Evolutionary conservation across 2,329 filamentous ascomycete genomes (phyloP).

Genomic region (Fusarium cicatricum): DNA sequence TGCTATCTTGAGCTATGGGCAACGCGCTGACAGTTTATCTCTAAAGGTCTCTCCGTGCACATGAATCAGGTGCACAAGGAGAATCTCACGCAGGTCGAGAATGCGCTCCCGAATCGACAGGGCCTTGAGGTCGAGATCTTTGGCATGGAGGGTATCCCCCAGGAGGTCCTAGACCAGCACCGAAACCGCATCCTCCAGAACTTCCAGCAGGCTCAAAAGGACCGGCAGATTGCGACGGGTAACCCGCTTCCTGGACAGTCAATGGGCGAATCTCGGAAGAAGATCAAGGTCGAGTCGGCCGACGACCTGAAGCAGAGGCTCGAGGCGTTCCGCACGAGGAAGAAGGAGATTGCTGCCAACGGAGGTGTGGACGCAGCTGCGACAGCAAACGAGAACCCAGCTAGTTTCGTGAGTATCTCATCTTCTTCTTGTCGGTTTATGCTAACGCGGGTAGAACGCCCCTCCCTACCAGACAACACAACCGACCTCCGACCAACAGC

Average conservation of each 20-base stretch:
- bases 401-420: slow-evolving; percentile 64
- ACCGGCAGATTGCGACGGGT: slow-evolving; percentile 81
- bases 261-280: slow-evolving; percentile 72
- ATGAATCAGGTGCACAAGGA: slow-evolving; percentile 99
- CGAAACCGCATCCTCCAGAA: slow-evolving; percentile 85
- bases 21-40: slow-evolving; percentile 21
- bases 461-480: slow-evolving; percentile 50
- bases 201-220: slow-evolving; percentile 86
- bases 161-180: slow-evolving; percentile 83
- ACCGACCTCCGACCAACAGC: slow-evolving; percentile 33
- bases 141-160: slow-evolving; percentile 95
- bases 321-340: slow-evolving; percentile 77
- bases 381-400: slow-evolving; percentile 56
- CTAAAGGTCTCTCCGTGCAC: slow-evolving; percentile 86
- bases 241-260: slow-evolving; percentile 77
- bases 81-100: slow-evolving; percentile 84
- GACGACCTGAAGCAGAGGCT: slow-evolving; percentile 83
- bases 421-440: not conserved
- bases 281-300: slow-evolving; percentile 75
- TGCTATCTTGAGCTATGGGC: not conserved
- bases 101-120: slow-evolving; percentile 86
- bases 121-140: slow-evolving; percentile 95
- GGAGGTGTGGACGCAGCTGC: slow-evolving; percentile 52
- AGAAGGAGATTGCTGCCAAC: slow-evolving; percentile 63
- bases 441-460: slow-evolving; percentile 46